These are phyloP conservation scores for Babesia gibsoni DNA, from an alignment of 169 alveolate genomes.

Conservation along the genomic window DNA sequence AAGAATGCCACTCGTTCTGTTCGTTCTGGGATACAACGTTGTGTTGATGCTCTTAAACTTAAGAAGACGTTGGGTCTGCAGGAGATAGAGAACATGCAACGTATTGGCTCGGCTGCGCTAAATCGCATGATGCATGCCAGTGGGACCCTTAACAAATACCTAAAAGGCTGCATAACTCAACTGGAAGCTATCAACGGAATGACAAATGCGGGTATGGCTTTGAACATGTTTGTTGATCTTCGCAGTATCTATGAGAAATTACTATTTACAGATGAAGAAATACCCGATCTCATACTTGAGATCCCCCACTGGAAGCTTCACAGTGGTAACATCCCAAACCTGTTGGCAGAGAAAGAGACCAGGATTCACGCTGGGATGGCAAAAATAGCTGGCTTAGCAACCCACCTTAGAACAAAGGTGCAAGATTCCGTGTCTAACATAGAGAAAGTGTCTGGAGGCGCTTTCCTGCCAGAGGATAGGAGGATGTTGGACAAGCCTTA, in stretches of 20 bases:
- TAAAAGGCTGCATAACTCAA: constrained; percentile 17
- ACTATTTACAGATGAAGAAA: constrained; percentile 41
- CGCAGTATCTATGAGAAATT: constrained; percentile 36
- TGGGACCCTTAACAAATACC: constrained; percentile 14
- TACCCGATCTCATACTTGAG: constrained; percentile 46
- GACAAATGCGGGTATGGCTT: constrained; percentile 49
- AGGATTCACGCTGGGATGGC: constrained; percentile 5
- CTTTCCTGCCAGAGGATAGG: background rate
- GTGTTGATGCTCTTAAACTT: constrained; percentile 28
- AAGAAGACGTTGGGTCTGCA: constrained; percentile 1
- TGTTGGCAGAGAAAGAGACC: constrained; percentile 31
- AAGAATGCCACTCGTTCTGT: constrained; percentile 40
- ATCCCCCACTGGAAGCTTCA: constrained; percentile 64
- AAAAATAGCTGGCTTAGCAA: constrained; percentile 2
- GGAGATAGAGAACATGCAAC: constrained; percentile 43
- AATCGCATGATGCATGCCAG: constrained; percentile 45
- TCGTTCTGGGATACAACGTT: constrained; percentile 26
- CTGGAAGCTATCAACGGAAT: constrained; percentile 26
- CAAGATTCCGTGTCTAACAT: background rate
- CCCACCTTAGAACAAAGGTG: background rate
- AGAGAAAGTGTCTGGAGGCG: background rate
- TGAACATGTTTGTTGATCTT: constrained; percentile 52
- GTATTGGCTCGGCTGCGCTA: constrained; percentile 38
- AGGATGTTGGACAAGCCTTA: background rate
- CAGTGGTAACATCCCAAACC: constrained; percentile 45